Base-by-base conservation (phyloP, 139 green algal species). In the Chlorella vulgaris region DNA sequence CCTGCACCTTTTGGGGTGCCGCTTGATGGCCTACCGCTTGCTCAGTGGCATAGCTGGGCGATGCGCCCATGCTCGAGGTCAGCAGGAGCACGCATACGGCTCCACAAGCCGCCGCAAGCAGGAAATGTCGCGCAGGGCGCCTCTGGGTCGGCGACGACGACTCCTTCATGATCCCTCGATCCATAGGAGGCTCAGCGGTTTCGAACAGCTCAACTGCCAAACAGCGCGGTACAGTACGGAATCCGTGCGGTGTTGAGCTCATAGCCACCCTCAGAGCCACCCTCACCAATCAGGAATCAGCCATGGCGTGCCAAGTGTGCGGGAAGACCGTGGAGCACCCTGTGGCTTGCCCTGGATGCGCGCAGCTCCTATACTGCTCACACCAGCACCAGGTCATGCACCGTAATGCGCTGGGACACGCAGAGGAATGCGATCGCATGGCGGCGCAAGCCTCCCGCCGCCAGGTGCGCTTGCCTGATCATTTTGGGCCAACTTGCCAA, bases 261-360 rank as follows among this genome's bases (percentile, higher is more conserved):
- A 58, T 58, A 58, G 47, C 15, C 13, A 15, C 10, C 15, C 13
- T 10, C 47, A 58, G 13, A 10, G 15, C 47, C 47, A 58, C 10
- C 10, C 47, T 24, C 15, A 58, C 47, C 10, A 58, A 58, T 15
- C 13, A 15, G 47, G 47, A 10, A 58, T 10, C 47, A 24, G 13
- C 10, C 47, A 58, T 58, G 47, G 47, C 13, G 47, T 79, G 73
- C 58, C 29, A 40, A 28, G 53, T 79, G 19, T 79, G 73, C 36
- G 73, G 73, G 18, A 39, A 29, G 10, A 2, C 73, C 3, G 39
- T 31, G 4, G 28, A 5, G 21, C n/a, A 29, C 0, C 24, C 73
- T 15, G 29, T 69, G 10, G 26, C 51, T 35, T 79, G 51, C 28
- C 53, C 24, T 28, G 53, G 51, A 39, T 79, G 73, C 31, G 35